Evolutionary conservation across 2,329 filamentous ascomycete species (phyloP).

Genomic region (Fusarium beomiforme): DNA sequence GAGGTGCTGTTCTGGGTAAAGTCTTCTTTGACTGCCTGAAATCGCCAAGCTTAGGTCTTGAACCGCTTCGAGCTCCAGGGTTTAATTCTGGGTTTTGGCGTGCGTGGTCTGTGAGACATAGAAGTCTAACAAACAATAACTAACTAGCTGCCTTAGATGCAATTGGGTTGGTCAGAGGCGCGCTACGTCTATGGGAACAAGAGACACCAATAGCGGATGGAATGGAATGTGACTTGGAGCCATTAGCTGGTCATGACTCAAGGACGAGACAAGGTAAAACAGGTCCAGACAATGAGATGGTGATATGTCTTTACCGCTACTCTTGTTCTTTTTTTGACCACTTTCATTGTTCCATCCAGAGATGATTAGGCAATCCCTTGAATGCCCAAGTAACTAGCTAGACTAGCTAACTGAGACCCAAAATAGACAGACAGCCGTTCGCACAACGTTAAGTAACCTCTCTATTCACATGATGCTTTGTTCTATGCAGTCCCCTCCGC

Average conservation of each 20-base stretch:
- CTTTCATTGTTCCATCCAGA: not conserved
- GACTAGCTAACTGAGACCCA: not conserved
- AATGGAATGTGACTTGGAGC: slow-evolving; percentile 42
- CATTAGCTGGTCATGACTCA: slow-evolving; percentile 38
- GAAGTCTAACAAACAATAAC: not conserved
- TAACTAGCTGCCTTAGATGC: slow-evolving; percentile 27
- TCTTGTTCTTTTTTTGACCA: slow-evolving; percentile 3
- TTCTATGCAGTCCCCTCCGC: slow-evolving; percentile 34
- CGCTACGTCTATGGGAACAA: slow-evolving; percentile 25
- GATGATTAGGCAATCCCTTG: not conserved
- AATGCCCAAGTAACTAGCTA: not conserved
- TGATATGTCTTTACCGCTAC: slow-evolving; percentile 18
- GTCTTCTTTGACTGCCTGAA: slow-evolving; percentile 26
- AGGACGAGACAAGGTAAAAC: slow-evolving; percentile 23
- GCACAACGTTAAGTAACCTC: not conserved
- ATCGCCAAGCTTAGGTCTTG: slow-evolving; percentile 1
- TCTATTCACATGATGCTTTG: slow-evolving; percentile 40
- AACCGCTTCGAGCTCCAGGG: slow-evolving; percentile 26
- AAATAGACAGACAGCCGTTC: not conserved
- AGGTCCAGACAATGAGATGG: slow-evolving; percentile 32
- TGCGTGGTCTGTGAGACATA: slow-evolving; percentile 34
- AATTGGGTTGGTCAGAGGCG: slow-evolving; percentile 36
- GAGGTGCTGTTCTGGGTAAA: slow-evolving; percentile 40
- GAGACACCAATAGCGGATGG: slow-evolving; percentile 29
- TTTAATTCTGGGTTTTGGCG: slow-evolving; percentile 25